Evolutionary conservation across 495 filamentous ascomycete genomes (phyloP), one percentile per base, ranked within the genome.

Genomic region (Aspergillus cristatus): DNA sequence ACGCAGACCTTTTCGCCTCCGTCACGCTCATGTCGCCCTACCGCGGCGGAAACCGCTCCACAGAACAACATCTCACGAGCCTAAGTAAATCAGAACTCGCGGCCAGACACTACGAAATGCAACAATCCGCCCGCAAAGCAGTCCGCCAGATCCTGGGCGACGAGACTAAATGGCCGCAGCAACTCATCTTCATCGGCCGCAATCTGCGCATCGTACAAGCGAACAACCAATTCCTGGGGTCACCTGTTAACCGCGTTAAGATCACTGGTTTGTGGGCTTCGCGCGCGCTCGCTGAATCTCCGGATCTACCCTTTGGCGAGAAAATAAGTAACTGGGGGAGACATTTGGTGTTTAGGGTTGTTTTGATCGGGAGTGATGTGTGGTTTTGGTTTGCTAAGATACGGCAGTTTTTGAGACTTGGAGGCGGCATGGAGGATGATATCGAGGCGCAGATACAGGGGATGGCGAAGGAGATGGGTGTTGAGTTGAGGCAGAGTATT

Each of bases 151-250:
- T 95, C 22, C 76, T 98, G 4, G 76, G 76, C 18, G 86, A 98
- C 56, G 88, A 95, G 53, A 81, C 79, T 17, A 88, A 91, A 53
- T 94, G 86, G 84, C 91, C 91, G 0, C 78, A 79, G 38, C 86
- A 95, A 48, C 80, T 98, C 34, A 78, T 98, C 49, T 98, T 98
- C 62, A 88, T 98, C 52, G 89, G 88, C 1, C 78, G 91, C 5
- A 96, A 95, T 54, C 75, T 98, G 67, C 79, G 91, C 14, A 98
- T 98, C 51, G 90, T 97, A 7, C 81, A 85, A 55, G 78, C 67
- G 0, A 84, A 85, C 53, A 85, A 85, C 48, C 81, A 83, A 42
- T 90, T 80, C 60, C 74, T 98, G 16, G 90, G 91, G 30, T 88
- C 84, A 1, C 91, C 91, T 0, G 88, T 98, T 12, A 98, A 98